A percentile compares a stretch with the other conserved stretches of the same genome.
phyloP scores from a whole-genome alignment of 306 rosid species.

The Styphnolobium japonicum region DNA sequence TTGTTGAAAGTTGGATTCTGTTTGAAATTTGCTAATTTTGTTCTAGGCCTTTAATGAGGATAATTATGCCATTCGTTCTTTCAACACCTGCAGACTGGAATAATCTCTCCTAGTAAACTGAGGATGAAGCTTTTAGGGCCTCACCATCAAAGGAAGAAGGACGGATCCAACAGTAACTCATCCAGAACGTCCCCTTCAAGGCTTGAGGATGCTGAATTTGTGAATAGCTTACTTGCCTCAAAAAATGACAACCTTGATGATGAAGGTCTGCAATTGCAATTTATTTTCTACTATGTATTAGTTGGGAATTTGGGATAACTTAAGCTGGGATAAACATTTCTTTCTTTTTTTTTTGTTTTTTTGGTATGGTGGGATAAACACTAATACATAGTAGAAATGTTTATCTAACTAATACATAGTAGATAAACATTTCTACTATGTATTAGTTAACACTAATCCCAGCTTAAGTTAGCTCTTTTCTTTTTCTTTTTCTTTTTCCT shows the following conservation, averaged over 20 bases:
- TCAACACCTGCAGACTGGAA: conserved; percentile 60
- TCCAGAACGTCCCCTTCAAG: conserved; percentile 93
- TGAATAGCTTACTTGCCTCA: conserved; percentile 59
- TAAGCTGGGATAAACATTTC: too few species aligned
- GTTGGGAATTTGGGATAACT: too few species aligned
- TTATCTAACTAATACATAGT: too few species aligned
- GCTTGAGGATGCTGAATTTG: conserved; percentile 68
- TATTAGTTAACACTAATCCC: neutral
- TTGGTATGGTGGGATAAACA: too few species aligned
- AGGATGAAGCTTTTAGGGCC: conserved; percentile 91
- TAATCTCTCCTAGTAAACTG: conserved; percentile 91
- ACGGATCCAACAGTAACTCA: conserved; percentile 87
- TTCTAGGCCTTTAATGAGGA: conserved; percentile 1
- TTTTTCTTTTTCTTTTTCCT: too few species aligned
- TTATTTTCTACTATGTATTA: neutral
- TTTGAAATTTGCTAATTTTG: conserved; percentile 12
- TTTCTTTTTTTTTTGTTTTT: too few species aligned
- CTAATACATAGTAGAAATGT: too few species aligned
- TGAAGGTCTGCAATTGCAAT: conserved; percentile 54
- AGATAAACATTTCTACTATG: neutral
- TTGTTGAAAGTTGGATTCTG: conserved; percentile 7
- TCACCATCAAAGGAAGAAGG: conserved; percentile 64
- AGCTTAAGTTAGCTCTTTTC: too few species aligned
- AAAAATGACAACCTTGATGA: conserved; percentile 53
- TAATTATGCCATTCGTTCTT: neutral